These are phyloP conservation scores for Apiospora sp. DNA, from an alignment of 2,329 filamentous ascomycete genomes.

Conservation along the genomic window DNA sequence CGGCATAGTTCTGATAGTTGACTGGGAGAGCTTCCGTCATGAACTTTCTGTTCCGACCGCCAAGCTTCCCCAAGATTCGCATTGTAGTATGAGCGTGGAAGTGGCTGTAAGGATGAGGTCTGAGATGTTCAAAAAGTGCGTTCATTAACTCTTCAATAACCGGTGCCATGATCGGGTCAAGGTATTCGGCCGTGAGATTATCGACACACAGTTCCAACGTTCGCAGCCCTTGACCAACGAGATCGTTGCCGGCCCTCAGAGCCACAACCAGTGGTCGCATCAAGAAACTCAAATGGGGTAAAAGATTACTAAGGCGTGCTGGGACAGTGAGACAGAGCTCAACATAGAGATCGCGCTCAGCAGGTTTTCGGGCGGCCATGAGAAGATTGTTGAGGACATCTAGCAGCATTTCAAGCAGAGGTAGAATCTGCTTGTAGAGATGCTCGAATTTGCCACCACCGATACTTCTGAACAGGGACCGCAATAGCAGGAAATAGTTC, in stretches of 20 bases:
- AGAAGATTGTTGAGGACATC: slow-evolving; percentile 97
- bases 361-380: slow-evolving; percentile 86
- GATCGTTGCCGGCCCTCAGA: slow-evolving; percentile 86
- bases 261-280: slow-evolving; percentile 99
- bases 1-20: slow-evolving; percentile 82
- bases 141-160: slow-evolving; percentile 99
- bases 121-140: slow-evolving; percentile 93
- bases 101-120: slow-evolving; percentile 93
- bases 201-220: slow-evolving; percentile 97
- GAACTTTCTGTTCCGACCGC: slow-evolving; percentile 94
- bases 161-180: slow-evolving; percentile 98
- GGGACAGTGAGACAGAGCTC: slow-evolving; percentile 97
- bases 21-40: slow-evolving; percentile 89
- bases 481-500: slow-evolving; percentile 95
- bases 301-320: slow-evolving; percentile 88
- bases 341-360: slow-evolving; percentile 94
- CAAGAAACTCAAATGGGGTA: slow-evolving; percentile 93
- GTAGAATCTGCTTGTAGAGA: slow-evolving; percentile 96
- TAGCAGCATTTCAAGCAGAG: slow-evolving; percentile 94
- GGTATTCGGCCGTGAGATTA: slow-evolving; percentile 95
- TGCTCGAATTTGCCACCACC: slow-evolving; percentile 97
- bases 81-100: slow-evolving; percentile 98
- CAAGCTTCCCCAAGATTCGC: slow-evolving; percentile 94
- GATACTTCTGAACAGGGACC: slow-evolving; percentile 94
- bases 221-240: slow-evolving; percentile 91